Conservation (phyloP, 2,329 filamentous ascomycete species). For the Mariannaea sp. region DNA sequence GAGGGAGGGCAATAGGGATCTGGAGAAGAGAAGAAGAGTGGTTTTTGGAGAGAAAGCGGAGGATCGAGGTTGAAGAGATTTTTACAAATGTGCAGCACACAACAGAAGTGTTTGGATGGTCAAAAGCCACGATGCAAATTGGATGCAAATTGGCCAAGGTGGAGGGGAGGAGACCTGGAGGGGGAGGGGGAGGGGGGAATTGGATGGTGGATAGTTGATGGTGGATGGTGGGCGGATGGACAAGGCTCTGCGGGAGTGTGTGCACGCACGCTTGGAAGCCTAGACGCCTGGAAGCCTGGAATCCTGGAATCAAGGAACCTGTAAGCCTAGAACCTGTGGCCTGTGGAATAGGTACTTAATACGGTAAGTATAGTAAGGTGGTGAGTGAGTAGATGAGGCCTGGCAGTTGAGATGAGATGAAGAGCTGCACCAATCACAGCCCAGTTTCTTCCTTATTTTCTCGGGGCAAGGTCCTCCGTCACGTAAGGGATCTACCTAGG, state of each 20-base stretch:
- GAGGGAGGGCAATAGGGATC: not conserved
- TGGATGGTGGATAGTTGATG: slow-evolving; percentile 9
- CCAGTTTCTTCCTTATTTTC: too few relatives aligned
- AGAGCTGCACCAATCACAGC: too few relatives aligned
- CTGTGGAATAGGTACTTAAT: not conserved
- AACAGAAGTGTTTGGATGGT: not conserved
- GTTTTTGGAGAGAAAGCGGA: not conserved
- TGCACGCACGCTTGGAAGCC: not conserved
- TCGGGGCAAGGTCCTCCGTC: too few relatives aligned
- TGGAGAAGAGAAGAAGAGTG: not conserved
- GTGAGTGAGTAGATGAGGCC: not conserved
- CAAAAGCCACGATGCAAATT: not conserved
- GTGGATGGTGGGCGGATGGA: slow-evolving; percentile 6
- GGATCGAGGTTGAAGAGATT: not conserved
- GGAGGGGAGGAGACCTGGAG: slow-evolving; percentile 6
- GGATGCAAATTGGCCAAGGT: not conserved
- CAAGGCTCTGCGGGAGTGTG: slow-evolving; percentile 21
- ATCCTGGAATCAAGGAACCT: too few relatives aligned
- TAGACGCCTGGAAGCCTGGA: too few relatives aligned
- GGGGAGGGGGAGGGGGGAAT: slow-evolving; percentile 10
- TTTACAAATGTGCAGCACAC: not conserved
- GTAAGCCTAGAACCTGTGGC: too few relatives aligned
- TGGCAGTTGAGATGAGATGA: not conserved
- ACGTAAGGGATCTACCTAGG: too few relatives aligned
- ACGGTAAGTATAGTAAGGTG: not conserved